These are phyloP conservation scores for Hygrocybe coccinea DNA, from an alignment of 768 basidiomycete species.

Conservation along the genomic window DNA sequence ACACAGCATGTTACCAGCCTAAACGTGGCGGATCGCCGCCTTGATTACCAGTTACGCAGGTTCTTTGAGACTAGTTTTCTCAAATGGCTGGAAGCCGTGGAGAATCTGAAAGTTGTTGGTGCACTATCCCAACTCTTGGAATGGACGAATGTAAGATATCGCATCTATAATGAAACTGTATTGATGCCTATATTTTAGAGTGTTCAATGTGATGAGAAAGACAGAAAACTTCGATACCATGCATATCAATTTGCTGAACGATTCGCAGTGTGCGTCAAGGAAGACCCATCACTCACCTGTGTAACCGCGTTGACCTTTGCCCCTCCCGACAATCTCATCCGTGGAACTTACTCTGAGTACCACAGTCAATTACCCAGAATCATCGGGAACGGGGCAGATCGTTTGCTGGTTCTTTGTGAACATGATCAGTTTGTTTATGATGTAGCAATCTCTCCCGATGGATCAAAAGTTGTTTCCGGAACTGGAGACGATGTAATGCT, in stretches of 20 bases:
- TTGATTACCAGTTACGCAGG: not conserved
- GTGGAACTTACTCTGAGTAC: not conserved
- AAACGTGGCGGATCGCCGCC: not conserved
- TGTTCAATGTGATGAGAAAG: too few species aligned
- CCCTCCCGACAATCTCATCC: not conserved
- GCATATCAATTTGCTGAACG: too few species aligned
- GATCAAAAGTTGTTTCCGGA: constrained; percentile 18
- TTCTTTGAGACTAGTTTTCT: not conserved
- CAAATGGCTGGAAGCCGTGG: not conserved
- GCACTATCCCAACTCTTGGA: too few species aligned
- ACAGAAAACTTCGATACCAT: too few species aligned
- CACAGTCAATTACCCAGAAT: not conserved
- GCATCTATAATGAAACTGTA: too few species aligned
- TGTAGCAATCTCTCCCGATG: constrained; percentile 25
- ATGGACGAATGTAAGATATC: too few species aligned
- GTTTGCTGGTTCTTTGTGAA: not conserved
- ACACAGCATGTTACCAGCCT: not conserved
- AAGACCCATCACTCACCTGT: not conserved
- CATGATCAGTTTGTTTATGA: constrained; percentile 8
- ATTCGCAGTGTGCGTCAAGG: too few species aligned
- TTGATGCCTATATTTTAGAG: too few species aligned
- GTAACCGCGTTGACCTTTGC: not conserved
- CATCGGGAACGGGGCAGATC: not conserved
- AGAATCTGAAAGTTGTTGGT: not conserved
- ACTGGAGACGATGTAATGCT: constrained; percentile 1